A percentile compares a stretch with the other conserved stretches of the same genome.
These are phyloP conservation scores for Aegilops umbellulata DNA, from an alignment of 176 grass and related monocot species.

Conservation along the genomic window DNA sequence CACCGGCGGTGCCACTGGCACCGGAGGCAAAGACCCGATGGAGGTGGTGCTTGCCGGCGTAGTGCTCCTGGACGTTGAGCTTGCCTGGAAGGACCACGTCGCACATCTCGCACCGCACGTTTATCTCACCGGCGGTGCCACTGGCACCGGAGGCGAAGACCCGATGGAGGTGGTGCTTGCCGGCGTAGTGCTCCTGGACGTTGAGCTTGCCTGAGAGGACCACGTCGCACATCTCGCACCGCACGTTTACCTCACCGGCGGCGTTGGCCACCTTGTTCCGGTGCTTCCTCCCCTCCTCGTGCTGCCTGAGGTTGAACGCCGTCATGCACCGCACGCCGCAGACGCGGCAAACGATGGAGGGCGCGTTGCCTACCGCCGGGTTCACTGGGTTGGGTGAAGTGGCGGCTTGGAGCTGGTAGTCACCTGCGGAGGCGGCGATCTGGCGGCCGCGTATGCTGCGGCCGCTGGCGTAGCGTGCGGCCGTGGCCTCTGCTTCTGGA, in stretches of 20 bases:
- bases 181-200: slow-evolving; percentile 36
- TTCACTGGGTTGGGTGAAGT: background rate
- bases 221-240: slow-evolving; percentile 41
- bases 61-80: slow-evolving; percentile 43
- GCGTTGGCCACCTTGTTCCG: slow-evolving; percentile 26
- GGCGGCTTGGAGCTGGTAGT: background rate
- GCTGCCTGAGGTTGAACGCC: slow-evolving; percentile 28
- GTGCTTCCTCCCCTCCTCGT: slow-evolving; percentile 46
- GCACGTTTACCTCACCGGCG: slow-evolving; percentile 37
- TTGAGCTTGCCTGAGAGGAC: slow-evolving; percentile 29
- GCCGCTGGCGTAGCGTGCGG: background rate
- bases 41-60: slow-evolving; percentile 31
- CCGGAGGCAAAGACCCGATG: background rate
- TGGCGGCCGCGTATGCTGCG: too few species aligned
- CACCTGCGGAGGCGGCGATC: background rate
- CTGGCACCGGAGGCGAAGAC: background rate
- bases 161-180: slow-evolving; percentile 30
- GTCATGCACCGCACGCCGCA: slow-evolving; percentile 41
- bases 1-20: background rate
- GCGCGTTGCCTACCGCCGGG: background rate
- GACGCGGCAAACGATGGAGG: slow-evolving; percentile 5
- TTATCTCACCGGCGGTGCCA: slow-evolving; percentile 27
- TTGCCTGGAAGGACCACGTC: slow-evolving; percentile 28
- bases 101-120: slow-evolving; percentile 37
- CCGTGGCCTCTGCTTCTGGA: background rate